Base-by-base conservation (phyloP, 305 asterid species). In the Fraxinus sp. region DNA sequence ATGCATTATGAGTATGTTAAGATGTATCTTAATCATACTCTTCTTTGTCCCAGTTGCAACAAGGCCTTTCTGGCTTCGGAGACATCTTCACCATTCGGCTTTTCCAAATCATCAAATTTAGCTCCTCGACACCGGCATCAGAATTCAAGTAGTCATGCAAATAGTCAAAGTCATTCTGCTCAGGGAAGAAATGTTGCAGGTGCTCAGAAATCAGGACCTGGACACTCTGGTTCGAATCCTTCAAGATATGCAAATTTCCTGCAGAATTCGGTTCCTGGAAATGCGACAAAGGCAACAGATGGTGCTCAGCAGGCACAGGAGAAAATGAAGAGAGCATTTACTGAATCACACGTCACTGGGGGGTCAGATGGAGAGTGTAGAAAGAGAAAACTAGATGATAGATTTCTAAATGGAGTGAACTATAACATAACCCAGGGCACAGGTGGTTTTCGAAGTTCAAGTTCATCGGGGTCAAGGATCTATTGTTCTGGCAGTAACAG, bases 1-100 rank as follows among this genome's bases (percentile, higher is more conserved):
- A 89, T 91, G 90, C 94, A 93, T 80, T 95, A 89, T 75, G 97
- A 93, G 82, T 93, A 92, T 85, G 91, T 88, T 7, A 92, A 79
- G 86, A 75, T 81, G 70, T 93, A 92, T 81, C 92, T 91, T 49
- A 91, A 95, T 87, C 83, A 85, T 7, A 91, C 92, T 71, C 97
- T 95, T 79, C 93, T 91, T 78, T 93, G 98, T 82, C 93, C 92
- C n/a, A 90, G 88, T 71, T 95, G 98, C 74, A 86, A 81, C 18
- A 83, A 89, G 85, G 90, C 94, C 33, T 95, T 95, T 85, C 59
- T n/a, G 79, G 98, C 98, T 78, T 78, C 83, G 20, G 93, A 91
- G 90, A 92, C 93, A 28, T 82, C 92, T 59, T 90, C 96, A 3
- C 92, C 92, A 10, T 74, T 78, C 82, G 80, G 81, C 79, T 73